Base-by-base conservation (phyloP, 768 basidiomycete genomes). In the Termitomyces sp. region DNA sequence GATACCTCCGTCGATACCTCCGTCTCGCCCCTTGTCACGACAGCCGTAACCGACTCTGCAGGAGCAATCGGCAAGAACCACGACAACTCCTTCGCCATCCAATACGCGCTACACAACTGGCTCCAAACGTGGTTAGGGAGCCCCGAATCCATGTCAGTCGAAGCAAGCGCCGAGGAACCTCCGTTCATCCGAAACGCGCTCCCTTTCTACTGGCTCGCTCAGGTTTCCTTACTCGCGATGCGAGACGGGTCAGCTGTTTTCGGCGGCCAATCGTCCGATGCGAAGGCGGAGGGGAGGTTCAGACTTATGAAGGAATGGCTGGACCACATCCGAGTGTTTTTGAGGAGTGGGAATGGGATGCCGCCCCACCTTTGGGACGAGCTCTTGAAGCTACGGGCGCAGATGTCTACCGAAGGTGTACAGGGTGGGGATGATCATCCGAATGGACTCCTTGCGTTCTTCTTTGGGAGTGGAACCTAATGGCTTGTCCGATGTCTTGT, bases 201-300 rank as follows among this genome's bases (percentile, higher is more conserved):
- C 12, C 84, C 85, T 11, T 84, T 84, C 70, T 87, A 86, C 70
- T 87, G 85, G 86, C 78, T 87, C 33, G 84, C 81, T 15, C 81
- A 86, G 68, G 78, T 84, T 40, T 77, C 81, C 12, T 70, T 85
- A 24, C 68, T 83, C 51, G 83, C 82, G 35, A 76, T 80, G 63
- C 82, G 84, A 67, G 82, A 84, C 61, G 78, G 77, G n/a, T 70
- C 72, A 33, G 65, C 74, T 66, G 49, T 46, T 11, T 53, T 65
- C n/a, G 55, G 56, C 18, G 48, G 62, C 5, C 20, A 9, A 7
- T 24, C 16, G 2, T 56, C 42, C 15, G 55, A 45, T 4, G 33
- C 7, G 8, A 50, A 28, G 13, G 22, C 24, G 24, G 48, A 58
- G 60, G 74, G 75, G 13, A 76, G 82, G 64, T 84, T 80, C 68